phyloP scores from a whole-genome alignment of 1,284 basidiomycete genomes.

The Anthracocystis walkeri region DNA sequence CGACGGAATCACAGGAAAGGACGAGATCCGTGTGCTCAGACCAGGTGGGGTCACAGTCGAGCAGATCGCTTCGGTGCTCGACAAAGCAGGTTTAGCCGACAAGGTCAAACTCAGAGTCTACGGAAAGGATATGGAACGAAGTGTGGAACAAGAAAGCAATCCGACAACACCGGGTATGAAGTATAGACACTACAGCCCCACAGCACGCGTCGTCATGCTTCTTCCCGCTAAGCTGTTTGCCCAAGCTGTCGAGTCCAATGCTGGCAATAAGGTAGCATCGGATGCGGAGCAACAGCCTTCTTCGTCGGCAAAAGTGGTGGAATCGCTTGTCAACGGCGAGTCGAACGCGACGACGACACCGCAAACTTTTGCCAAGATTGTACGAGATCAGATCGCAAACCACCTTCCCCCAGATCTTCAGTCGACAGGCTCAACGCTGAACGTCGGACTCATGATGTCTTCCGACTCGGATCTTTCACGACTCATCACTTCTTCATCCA shows the following conservation, averaged over 20 bases:
- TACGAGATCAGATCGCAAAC: conserved; percentile 26
- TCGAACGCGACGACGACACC: not conserved
- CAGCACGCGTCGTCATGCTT: conserved; percentile 60
- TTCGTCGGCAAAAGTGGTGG: conserved; percentile 21
- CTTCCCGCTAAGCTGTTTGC: conserved; percentile 31
- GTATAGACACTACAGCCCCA: conserved; percentile 95
- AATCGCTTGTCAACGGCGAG: conserved; percentile 16
- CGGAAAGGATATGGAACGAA: conserved; percentile 63
- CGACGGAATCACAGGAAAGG: conserved; percentile 75
- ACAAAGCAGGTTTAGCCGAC: conserved; percentile 13
- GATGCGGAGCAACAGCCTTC: not conserved
- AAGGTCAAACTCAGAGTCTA: conserved; percentile 58
- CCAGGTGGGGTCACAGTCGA: conserved; percentile 95
- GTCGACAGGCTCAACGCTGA: not conserved
- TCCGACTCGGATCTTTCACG: conserved; percentile 37
- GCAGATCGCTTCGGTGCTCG: conserved; percentile 71
- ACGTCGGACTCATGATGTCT: conserved; percentile 53
- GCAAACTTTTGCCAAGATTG: conserved; percentile 24
- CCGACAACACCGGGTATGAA: conserved; percentile 99
- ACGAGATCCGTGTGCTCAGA: conserved; percentile 83
- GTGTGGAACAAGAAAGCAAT: conserved; percentile 50
- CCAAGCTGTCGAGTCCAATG: conserved; percentile 10
- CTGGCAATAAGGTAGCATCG: not conserved
- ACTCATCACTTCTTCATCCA: conserved; percentile 10
- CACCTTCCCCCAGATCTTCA: not conserved